Base-by-base conservation (phyloP, 345 rosid species). In the Dovyalis caffra region DNA sequence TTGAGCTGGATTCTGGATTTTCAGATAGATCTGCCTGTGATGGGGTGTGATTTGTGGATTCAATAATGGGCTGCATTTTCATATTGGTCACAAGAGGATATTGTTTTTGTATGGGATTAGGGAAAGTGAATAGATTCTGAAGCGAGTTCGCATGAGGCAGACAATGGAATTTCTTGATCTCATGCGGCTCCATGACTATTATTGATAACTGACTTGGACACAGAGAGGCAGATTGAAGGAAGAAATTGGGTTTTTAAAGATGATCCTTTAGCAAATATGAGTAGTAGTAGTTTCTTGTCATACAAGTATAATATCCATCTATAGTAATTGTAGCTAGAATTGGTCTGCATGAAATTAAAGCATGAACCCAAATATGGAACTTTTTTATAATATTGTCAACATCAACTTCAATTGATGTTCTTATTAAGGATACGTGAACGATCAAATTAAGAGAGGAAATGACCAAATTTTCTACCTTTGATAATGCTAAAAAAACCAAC, bases 1-100 rank as follows among this genome's bases (percentile, higher is more conserved):
- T 51, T 20, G 85, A 72, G 77, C 70, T 68, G 66, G 86, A 79
- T 64, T 87, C 83, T 51, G 73, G 87, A 68, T 85, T 77, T 1
- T 78, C 83, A 62, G 79, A 53, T n/a, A 81, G 40, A 74, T 69
- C 74, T 69, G 81, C 83, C 43, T 75, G 69, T 34, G 66, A 47
- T 28, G 74, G 58, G 26, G 33, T 28, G 51, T 25, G 37, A 64
- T 35, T 58, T 29, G 66, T 70, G 70, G 84, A 80, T 32, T 77
- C 83, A 60, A 56, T 4, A 40, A 40, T 31, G 8, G 63, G 64
- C 66, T 70, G 72, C 80, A 64, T 61, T 73, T 75, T 74, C 2
- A 71, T 64, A 16, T 66, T 71, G 51, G 67, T 43, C 7, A 63
- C 70, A 35, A 77, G 56, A 33, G 69, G 34, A 33, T 68, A 57